Percentiles rank a stretch among this genome's conserved stretches.
phyloP scores from a whole-genome alignment of 2,329 filamentous ascomycete species.

The Sclerotinia nivalis region DNA sequence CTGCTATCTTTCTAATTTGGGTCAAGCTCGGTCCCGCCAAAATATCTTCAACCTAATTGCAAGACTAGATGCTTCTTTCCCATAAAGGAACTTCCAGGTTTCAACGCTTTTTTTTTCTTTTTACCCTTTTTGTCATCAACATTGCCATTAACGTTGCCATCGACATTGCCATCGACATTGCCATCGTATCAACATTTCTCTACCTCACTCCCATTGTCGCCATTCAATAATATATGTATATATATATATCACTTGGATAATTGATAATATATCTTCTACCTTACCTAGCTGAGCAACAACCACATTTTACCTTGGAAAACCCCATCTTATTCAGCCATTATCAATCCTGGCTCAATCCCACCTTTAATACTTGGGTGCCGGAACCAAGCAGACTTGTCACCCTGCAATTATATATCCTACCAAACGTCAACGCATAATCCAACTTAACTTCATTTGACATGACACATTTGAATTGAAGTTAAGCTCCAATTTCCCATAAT shows the following conservation, averaged over 20 bases:
- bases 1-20: background rate
- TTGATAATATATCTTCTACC: background rate
- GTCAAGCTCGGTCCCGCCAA: conserved; percentile 1
- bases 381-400: background rate
- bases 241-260: background rate
- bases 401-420: background rate
- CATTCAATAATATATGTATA: background rate
- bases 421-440: conserved; percentile 3
- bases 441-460: background rate
- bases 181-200: background rate
- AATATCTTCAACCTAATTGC: background rate
- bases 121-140: background rate
- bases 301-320: background rate
- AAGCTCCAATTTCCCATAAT: background rate
- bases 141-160: background rate
- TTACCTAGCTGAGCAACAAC: conserved; percentile 2
- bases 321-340: conserved; percentile 8
- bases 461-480: background rate
- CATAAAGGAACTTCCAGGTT: background rate
- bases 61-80: conserved; percentile 7
- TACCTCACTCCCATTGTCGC: background rate
- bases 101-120: background rate
- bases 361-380: background rate
- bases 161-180: background rate
- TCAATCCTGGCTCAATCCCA: background rate